Percentiles rank a stretch among this genome's conserved stretches.
Conservation (phyloP, 1,284 basidiomycete species). For the Takashimella tepidaria region DNA sequence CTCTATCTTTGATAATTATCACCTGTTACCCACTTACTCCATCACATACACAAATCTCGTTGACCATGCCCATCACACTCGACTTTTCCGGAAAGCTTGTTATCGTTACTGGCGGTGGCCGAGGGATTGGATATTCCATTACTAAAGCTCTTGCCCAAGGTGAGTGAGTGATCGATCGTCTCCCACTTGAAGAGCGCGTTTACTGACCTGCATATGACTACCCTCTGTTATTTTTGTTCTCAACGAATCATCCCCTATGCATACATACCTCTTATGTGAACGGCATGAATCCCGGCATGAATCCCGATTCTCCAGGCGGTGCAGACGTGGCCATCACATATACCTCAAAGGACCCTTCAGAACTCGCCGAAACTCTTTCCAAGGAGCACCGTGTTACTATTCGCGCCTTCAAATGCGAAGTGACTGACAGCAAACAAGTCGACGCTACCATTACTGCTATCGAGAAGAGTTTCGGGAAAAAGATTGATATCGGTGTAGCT, state of each 20-base stretch:
- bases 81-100: slow-evolving; percentile 25
- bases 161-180: slow-evolving; percentile 8
- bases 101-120: slow-evolving; percentile 25
- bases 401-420: slow-evolving; percentile 6
- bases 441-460: slow-evolving; percentile 3
- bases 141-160: slow-evolving; percentile 25
- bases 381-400: slow-evolving; percentile 25
- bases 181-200: background rate
- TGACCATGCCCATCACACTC: slow-evolving; percentile 20
- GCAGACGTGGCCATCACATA: slow-evolving; percentile 40
- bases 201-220: background rate
- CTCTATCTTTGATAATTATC: too few species aligned
- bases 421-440: background rate
- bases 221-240: too few species aligned
- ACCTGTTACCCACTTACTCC: too few species aligned
- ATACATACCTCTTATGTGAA: too few species aligned
- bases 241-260: too few species aligned
- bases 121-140: slow-evolving; percentile 27
- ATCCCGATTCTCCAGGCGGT: too few species aligned
- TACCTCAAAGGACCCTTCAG: slow-evolving; percentile 30
- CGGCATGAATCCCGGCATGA: too few species aligned
- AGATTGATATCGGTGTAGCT: slow-evolving; percentile 4
- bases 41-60: background rate
- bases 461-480: slow-evolving; percentile 1
- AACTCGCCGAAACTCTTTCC: slow-evolving; percentile 21